Evolutionary conservation across 2,329 filamentous ascomycete genomes (phyloP), one percentile per base, ranked within the genome.

Genomic region (Metarhizium album): DNA sequence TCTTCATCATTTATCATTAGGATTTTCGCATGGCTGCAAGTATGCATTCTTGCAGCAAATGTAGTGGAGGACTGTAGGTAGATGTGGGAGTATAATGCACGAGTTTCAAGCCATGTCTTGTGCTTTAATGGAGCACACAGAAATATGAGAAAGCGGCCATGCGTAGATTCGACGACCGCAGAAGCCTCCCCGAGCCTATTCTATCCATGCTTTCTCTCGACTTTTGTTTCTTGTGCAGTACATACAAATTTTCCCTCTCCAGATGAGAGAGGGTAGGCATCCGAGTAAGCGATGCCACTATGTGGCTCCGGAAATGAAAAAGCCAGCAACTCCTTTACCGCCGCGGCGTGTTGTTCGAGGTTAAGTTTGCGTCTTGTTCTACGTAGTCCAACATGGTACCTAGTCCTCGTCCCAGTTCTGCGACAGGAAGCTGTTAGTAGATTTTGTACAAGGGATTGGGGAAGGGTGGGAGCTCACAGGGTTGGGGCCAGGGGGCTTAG

Each of bases 401-500:
- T 71, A 82, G 64, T 82, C 78, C 67, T 82, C 78, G 57, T 82
- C 78, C 78, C 78, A 82, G 76, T 81, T 80, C 74, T 78, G 51
- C 20, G 23, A 23, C 18, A 13, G 7, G 4, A 20, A 5, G 14
- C 29, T 31, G 20, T 31, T 46, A 24, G 42, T 38, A 35, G 3
- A 13, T 14, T 24, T 18, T 14, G 37, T 22, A n/a, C 27, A 16
- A 37, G 31, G 16, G 16, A 47, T 40, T 2, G 37, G 18, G 20
- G 13, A 24, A 9, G 24, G 20, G 22, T 18, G 20, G n/a, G 20
- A 49, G 69, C 74, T 63, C 64, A 78, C 74, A 45, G 90, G 86
- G 72, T 96, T 96, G 59, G 90, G 93, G 45, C 87, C 90, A 29
- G 93, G 93, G 51, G 91, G 91, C 79, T 98, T 98, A 22, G 94